Evolutionary conservation across 352 stramenopile species (phyloP).

Genomic region (Phytopythium kandeliae): DNA sequence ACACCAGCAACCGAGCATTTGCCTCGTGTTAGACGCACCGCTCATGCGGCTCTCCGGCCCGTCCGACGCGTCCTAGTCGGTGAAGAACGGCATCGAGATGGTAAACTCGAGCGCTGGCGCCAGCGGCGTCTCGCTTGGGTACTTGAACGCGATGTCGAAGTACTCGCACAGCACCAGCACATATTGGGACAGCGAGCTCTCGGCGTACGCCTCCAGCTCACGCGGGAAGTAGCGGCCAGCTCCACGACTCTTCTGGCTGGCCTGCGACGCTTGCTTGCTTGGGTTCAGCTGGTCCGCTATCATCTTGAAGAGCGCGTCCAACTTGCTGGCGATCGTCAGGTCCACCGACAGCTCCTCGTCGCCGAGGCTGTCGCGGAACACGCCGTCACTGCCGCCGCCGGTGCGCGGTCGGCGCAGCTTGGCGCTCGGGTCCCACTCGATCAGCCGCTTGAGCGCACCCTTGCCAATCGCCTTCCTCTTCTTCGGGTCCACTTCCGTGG

Average conservation of each 20-base stretch:
- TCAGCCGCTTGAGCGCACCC: conserved; percentile 48
- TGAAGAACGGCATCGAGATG: conserved; percentile 62
- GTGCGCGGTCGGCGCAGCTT: conserved; percentile 34
- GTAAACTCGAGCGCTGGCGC: conserved; percentile 78
- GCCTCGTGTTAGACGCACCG: not conserved
- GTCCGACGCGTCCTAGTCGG: conserved; percentile 34
- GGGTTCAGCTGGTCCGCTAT: conserved; percentile 66
- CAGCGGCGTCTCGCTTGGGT: conserved; percentile 32
- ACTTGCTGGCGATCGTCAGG: conserved; percentile 72
- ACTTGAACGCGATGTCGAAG: conserved; percentile 66
- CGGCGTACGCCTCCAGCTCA: conserved; percentile 66
- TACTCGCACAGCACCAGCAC: conserved; percentile 78
- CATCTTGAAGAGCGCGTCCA: conserved; percentile 86
- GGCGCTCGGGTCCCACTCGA: conserved; percentile 61
- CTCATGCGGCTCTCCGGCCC: not conserved
- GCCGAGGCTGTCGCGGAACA: conserved; percentile 71
- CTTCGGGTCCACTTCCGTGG: conserved; percentile 25
- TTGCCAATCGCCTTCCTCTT: conserved; percentile 43
- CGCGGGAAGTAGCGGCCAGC: conserved; percentile 44
- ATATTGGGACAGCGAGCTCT: conserved; percentile 70
- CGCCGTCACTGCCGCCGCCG: conserved; percentile 26
- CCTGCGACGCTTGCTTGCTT: conserved; percentile 6
- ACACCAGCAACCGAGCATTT: not conserved
- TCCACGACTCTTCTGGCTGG: not conserved
- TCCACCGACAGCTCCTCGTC: conserved; percentile 82